A percentile compares a stretch with the other conserved stretches of the same genome.
phyloP scores from a whole-genome alignment of 768 basidiomycete genomes.

The Macrolepiota fuliginosa region DNA sequence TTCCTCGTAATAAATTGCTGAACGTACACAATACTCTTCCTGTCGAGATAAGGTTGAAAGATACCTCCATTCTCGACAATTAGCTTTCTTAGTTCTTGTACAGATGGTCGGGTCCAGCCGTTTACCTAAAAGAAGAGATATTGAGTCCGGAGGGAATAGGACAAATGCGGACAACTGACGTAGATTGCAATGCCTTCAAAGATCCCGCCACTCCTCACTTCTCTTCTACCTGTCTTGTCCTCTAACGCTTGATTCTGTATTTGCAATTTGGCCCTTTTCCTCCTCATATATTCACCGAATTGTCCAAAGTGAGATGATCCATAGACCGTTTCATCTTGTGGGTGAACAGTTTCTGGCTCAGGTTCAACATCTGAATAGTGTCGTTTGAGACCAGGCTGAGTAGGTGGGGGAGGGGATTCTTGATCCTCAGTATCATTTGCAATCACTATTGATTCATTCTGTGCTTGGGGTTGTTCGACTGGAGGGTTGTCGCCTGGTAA shows the following conservation, averaged over 20 bases:
- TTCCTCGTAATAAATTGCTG: not conserved
- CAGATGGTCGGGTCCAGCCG: constrained; percentile 84
- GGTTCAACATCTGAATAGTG: constrained; percentile 24
- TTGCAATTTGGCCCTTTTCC: constrained; percentile 89
- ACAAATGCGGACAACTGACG: constrained; percentile 43
- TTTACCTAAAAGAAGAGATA: constrained; percentile 60
- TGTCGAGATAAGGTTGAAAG: constrained; percentile 82
- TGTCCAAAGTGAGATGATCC: constrained; percentile 79
- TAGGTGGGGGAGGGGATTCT: constrained; percentile 33
- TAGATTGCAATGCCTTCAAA: constrained; percentile 80
- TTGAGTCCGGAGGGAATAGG: not conserved
- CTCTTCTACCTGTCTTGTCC: constrained; percentile 14
- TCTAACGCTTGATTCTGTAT: constrained; percentile 62
- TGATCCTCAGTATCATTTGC: constrained; percentile 24
- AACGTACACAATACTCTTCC: constrained; percentile 69
- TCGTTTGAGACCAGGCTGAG: constrained; percentile 42
- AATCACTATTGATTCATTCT: constrained; percentile 11
- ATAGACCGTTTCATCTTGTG: constrained; percentile 51
- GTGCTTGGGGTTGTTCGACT: constrained; percentile 10
- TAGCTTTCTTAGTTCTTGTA: constrained; percentile 78
- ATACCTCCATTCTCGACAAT: constrained; percentile 82
- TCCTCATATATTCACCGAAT: constrained; percentile 84
- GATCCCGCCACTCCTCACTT: constrained; percentile 40
- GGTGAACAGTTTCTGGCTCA: constrained; percentile 19
- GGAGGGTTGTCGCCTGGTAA: constrained; percentile 47